Evolutionary conservation across 306 rosid species (phyloP).

Genomic region (Rosa chinensis): DNA sequence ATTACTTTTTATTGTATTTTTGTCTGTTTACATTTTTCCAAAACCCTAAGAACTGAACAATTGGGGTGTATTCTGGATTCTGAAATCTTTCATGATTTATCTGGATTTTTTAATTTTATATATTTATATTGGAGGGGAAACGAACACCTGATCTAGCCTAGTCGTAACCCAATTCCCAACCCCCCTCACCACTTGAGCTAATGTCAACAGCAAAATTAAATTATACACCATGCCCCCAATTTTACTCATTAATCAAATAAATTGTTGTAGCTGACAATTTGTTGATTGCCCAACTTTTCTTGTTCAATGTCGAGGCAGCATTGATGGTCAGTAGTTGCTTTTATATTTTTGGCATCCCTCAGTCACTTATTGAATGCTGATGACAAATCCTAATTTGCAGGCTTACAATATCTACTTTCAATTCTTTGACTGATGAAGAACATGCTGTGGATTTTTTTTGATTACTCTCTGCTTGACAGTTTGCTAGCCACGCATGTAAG

Average conservation of each 20-base stretch:
- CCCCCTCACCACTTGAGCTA: background rate
- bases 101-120: background rate
- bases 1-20: background rate
- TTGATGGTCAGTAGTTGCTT: background rate
- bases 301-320: background rate
- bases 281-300: background rate
- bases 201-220: background rate
- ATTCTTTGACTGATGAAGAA: constrained; percentile 56
- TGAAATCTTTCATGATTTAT: background rate
- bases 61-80: background rate
- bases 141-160: background rate
- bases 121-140: background rate
- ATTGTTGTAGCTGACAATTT: background rate
- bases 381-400: constrained; percentile 50
- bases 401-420: constrained; percentile 65
- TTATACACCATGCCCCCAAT: background rate
- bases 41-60: background rate
- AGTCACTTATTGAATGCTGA: constrained; percentile 13
- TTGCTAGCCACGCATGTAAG: constrained; percentile 42
- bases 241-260: background rate
- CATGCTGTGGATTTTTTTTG: constrained; percentile 47
- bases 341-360: background rate
- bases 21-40: background rate
- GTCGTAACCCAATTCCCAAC: background rate
- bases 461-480: constrained; percentile 34